Evolutionary conservation across 2,329 filamentous ascomycete genomes (phyloP).

Genomic region (Emericellopsis atlantica): DNA sequence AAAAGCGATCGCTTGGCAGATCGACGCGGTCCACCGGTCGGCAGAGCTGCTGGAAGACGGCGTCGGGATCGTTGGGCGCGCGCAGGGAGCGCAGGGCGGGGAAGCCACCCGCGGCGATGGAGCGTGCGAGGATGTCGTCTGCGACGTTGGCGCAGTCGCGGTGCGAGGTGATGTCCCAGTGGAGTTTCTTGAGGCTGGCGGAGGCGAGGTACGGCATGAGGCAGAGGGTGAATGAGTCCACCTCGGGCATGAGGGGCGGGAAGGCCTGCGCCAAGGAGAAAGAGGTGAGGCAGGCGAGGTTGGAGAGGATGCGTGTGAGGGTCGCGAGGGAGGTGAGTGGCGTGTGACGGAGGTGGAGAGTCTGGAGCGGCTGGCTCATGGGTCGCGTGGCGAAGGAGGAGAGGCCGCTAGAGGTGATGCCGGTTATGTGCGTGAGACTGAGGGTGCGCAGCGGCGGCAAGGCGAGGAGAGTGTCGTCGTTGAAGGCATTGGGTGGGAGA

Average conservation of each 20-base stretch:
- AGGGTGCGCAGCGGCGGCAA: constrained; percentile 43
- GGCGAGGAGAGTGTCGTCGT: constrained; percentile 39
- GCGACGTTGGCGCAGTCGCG: constrained; percentile 31
- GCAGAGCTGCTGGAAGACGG: constrained; percentile 57
- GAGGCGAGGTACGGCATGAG: constrained; percentile 54
- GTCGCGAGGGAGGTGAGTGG: constrained; percentile 42
- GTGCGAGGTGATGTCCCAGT: constrained; percentile 51
- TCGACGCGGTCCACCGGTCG: constrained; percentile 44
- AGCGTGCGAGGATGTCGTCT: constrained; percentile 49
- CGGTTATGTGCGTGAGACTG: constrained; percentile 40
- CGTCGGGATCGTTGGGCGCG: constrained; percentile 56
- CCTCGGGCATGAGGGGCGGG: constrained; percentile 40
- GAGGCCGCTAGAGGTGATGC: constrained; percentile 42
- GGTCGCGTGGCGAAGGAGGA: constrained; percentile 41
- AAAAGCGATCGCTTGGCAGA: constrained; percentile 35
- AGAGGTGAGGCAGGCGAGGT: constrained; percentile 31
- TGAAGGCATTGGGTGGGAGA: constrained; percentile 42
- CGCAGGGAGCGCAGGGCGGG: constrained; percentile 47
- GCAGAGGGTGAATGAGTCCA: constrained; percentile 40
- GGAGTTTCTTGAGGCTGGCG: constrained; percentile 35
- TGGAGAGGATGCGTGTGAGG: constrained; percentile 46
- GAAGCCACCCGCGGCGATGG: constrained; percentile 50
- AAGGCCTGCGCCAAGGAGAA: constrained; percentile 43
- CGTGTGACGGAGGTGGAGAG: constrained; percentile 42
- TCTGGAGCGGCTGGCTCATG: constrained; percentile 29